Percentiles rank a stretch among this genome's conserved stretches.
phyloP scores from a whole-genome alignment of 1,284 basidiomycete genomes.

The Heterobasidion irregulare region DNA sequence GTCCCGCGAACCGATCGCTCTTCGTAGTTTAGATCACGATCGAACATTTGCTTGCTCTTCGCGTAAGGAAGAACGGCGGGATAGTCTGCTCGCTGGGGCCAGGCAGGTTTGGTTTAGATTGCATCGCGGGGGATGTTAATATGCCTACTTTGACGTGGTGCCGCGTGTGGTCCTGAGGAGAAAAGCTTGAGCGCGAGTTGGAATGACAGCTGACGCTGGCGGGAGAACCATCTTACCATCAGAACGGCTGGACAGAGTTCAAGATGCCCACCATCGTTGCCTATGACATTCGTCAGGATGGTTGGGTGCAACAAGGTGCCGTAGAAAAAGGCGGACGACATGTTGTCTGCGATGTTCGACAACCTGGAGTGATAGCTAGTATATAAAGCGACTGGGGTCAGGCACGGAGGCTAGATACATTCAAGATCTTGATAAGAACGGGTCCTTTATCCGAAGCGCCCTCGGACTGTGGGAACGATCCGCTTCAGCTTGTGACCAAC shows the following conservation, averaged over 20 bases:
- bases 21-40: constrained; percentile 33
- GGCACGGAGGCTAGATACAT: no score
- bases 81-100: constrained; percentile 61
- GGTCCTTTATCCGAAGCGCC: no score
- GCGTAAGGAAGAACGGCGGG: constrained; percentile 64
- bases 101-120: background rate
- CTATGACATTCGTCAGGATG: constrained; percentile 57
- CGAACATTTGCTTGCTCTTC: constrained; percentile 34
- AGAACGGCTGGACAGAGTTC: constrained; percentile 48
- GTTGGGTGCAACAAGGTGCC: constrained; percentile 66
- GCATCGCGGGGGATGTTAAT: background rate
- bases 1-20: constrained; percentile 62
- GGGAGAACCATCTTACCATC: constrained; percentile 25
- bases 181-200: background rate
- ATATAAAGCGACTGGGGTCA: no score
- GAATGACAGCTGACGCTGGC: background rate
- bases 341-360: background rate
- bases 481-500: no score
- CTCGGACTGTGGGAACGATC: no score
- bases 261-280: constrained; percentile 46
- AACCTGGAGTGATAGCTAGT: no score
- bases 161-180: constrained; percentile 60
- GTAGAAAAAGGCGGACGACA: constrained; percentile 72
- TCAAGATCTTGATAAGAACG: no score
- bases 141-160: constrained; percentile 47